Evolutionary conservation across 495 filamentous ascomycete species (phyloP), one percentile per base, ranked within the genome.

Genomic region (Trypethelium eluteriae): DNA sequence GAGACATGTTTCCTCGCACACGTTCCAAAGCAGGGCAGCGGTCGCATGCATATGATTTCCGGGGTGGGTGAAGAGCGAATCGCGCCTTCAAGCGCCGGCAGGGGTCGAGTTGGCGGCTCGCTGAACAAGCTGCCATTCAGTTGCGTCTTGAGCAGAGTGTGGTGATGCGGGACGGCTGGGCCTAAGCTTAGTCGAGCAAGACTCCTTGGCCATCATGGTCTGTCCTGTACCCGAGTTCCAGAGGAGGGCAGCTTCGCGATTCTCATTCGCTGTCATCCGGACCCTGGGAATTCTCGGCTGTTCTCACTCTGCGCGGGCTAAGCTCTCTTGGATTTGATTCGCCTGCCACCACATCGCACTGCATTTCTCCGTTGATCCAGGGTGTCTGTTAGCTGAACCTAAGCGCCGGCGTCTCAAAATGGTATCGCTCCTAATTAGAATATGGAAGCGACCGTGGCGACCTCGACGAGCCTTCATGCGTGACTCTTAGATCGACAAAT

Each of bases 11-110:
- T 59, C 25, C 53, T 59, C 53, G 53, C 53, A 59, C 53, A 59
- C 14, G 53, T 59, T 59, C 53, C 53, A 59, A 59, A 59, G 25
- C 32, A 59, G 53, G 53, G 53, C 53, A 34, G 32, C 53, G 25
- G 53, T 59, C 53, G 53, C 53, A 59, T 59, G 53, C 53, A 59
- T 59, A 36, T 18, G 53, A 32, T 59, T 32, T 59, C 53, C 7
- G 5, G 3, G 32, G 53, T 25, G 49, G 49, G 49, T n/a, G 32
- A 59, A 18, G 11, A 18, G 53, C 53, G 32, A 59, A 59, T 59
- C 11, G 53, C 32, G 18, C 7, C 7, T 7, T 32, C 7, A 59
- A 34, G 53, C 53, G 53, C 53, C 53, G 25, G 53, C 53, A 59
- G 53, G 53, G 53, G 32, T 3, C 6, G 25, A 59, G 53, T 59